Evolutionary conservation across 306 rosid genomes (phyloP), one percentile per base, ranked within the genome.

Genomic region (Vachellia collinsii): DNA sequence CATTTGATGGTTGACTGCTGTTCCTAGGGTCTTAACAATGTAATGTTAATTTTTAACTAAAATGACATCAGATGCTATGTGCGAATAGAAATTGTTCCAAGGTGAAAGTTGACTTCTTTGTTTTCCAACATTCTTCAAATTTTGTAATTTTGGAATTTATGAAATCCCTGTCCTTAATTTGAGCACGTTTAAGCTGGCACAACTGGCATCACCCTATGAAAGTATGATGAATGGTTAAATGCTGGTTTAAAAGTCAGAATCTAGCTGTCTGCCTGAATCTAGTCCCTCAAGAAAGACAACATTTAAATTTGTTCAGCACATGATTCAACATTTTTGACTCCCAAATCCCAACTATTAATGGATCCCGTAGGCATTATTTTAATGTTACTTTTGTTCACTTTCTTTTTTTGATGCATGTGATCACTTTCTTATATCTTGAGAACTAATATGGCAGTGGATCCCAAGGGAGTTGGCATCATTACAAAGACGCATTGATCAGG

Each of bases 401-500:
- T 58, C 77, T 72, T 76, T n/a, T n/a, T n/a, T n/a, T n/a, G n/a
- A n/a, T n/a, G n/a, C n/a, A n/a, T 70, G 50, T 79, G 39, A 82
- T 64, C 20, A n/a, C 48, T 62, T 81, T 58, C 77, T 72, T 76
- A 34, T 65, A 41, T 67, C 51, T 72, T 81, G 67, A 50, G 41
- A 72, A 72, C 34, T 74, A 65, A 65, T 70, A 53, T 83, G 75
- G 71, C 88, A 94, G 98, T 86, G 98, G 98, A 92, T 94, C 74
- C 80, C 85, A 6, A 88, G 80, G 78, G 88, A 92, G 86, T 46
- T 94, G 87, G 72, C 80, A 36, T 53, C 84, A 67, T 72, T 94
- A 80, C 94, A 86, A 79, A 89, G 77, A 59, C 90, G 88, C 44
- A 94, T 92, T 77, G 94, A 90, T 80, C 88, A 58, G 79, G 97